A percentile compares a stretch with the other conserved stretches of the same genome.
phyloP scores from a whole-genome alignment of 1,139 yeast genomes.

The Meyerozyma sp. region DNA sequence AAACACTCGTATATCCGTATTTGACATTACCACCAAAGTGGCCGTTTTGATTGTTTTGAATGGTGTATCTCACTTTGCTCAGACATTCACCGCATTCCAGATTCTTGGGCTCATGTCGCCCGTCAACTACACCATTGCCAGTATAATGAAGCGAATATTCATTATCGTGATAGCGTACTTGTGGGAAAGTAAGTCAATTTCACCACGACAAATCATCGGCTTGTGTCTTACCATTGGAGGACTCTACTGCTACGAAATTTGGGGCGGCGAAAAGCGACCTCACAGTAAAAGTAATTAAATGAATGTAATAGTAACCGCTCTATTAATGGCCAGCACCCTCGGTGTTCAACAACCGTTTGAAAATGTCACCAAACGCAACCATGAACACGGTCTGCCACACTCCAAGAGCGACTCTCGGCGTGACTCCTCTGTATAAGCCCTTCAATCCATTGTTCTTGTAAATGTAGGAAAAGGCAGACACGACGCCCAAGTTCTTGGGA shows the following conservation, averaged over 20 bases:
- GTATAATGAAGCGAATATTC: slow-evolving; percentile 78
- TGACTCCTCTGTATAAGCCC: slow-evolving; percentile 93
- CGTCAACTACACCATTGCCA: slow-evolving; percentile 87
- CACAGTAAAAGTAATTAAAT: slow-evolving; percentile 4
- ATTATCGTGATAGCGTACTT: slow-evolving; percentile 76
- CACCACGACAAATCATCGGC: slow-evolving; percentile 61
- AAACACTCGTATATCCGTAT: slow-evolving; percentile 25
- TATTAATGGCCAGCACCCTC: slow-evolving; percentile 37
- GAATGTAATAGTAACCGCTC: not conserved
- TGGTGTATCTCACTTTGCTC: slow-evolving; percentile 79
- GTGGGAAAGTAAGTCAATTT: slow-evolving; percentile 63
- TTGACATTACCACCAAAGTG: slow-evolving; percentile 29
- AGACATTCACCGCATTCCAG: slow-evolving; percentile 84
- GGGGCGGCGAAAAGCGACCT: slow-evolving; percentile 39
- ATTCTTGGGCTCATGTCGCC: slow-evolving; percentile 81
- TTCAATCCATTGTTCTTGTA: slow-evolving; percentile 76
- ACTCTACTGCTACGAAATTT: slow-evolving; percentile 65
- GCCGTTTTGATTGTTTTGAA: slow-evolving; percentile 44
- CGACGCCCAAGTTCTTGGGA: slow-evolving; percentile 83
- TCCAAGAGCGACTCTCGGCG: slow-evolving; percentile 94
- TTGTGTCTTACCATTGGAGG: slow-evolving; percentile 63
- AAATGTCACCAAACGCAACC: slow-evolving; percentile 97
- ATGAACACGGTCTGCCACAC: slow-evolving; percentile 98
- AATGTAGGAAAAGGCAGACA: slow-evolving; percentile 76
- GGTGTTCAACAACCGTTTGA: slow-evolving; percentile 40